These are phyloP conservation scores for Caryopteris hybrid DNA, from an alignment of 305 asterid species.

Conservation along the genomic window DNA sequence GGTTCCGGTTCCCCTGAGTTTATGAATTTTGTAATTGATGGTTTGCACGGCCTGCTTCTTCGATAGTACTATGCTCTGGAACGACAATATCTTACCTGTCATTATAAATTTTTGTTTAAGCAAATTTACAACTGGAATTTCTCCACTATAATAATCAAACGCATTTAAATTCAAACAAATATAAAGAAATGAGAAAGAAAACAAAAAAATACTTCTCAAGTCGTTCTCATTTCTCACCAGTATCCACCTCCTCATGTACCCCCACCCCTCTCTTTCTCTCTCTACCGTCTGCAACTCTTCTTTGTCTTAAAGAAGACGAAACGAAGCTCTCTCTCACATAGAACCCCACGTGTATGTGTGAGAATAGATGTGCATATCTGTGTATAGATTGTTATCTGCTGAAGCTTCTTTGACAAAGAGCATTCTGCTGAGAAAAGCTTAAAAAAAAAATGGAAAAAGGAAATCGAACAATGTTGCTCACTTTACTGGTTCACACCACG, in stretches of 20 bases:
- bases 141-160: constrained; percentile 18
- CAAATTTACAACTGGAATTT: constrained; percentile 18
- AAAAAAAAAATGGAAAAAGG: constrained; percentile 22
- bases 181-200: neutral
- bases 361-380: constrained; percentile 1
- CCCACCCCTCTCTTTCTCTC: neutral
- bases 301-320: constrained; percentile 60
- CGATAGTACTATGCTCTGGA: constrained; percentile 12
- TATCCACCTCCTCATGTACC: constrained; percentile 25
- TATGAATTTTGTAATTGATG: neutral
- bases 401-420: constrained; percentile 39
- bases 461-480: constrained; percentile 33
- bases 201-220: constrained; percentile 13
- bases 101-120: constrained; percentile 5
- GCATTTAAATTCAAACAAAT: constrained; percentile 38
- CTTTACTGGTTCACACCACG: constrained; percentile 62
- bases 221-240: constrained; percentile 40
- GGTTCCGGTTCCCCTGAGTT: neutral
- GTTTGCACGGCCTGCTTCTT: constrained; percentile 5
- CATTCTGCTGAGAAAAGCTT: constrained; percentile 37
- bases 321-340: constrained; percentile 27
- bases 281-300: constrained; percentile 36
- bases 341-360: constrained; percentile 27
- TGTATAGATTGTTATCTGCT: neutral
- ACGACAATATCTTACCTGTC: constrained; percentile 14